phyloP scores from a whole-genome alignment of 768 basidiomycete species.

The Cystobasidium tubakii region DNA sequence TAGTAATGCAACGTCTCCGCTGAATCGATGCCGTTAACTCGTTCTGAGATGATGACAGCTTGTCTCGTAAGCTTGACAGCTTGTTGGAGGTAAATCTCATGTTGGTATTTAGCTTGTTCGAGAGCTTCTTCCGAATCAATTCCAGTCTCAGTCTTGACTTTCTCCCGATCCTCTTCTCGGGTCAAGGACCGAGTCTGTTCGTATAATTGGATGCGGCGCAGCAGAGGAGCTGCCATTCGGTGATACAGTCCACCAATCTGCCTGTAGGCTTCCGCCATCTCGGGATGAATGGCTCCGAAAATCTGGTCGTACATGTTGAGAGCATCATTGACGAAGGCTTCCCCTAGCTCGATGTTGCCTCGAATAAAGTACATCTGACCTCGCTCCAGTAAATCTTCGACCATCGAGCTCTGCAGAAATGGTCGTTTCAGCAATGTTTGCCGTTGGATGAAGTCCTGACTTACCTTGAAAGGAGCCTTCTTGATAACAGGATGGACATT shows the following conservation, averaged over 20 bases:
- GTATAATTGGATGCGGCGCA: conserved; percentile 37
- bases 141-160: conserved; percentile 10
- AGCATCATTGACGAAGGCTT: conserved; percentile 52
- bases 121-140: conserved; percentile 35
- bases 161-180: conserved; percentile 32
- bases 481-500: conserved; percentile 51
- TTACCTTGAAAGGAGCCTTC: conserved; percentile 49
- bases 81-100: conserved; percentile 47
- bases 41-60: conserved; percentile 52
- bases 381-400: conserved; percentile 51
- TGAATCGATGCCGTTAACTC: conserved; percentile 51
- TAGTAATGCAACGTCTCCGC: conserved; percentile 51
- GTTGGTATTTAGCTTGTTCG: conserved; percentile 45
- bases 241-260: conserved; percentile 51
- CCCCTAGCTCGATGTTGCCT: conserved; percentile 50
- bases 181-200: conserved; percentile 38
- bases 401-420: conserved; percentile 47
- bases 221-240: conserved; percentile 45
- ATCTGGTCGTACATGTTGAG: conserved; percentile 52
- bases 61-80: conserved; percentile 51
- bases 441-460: background rate
- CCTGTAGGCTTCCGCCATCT: conserved; percentile 52
- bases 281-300: conserved; percentile 52
- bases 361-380: conserved; percentile 50
- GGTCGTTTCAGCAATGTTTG: background rate